Percentiles rank a stretch among this genome's conserved stretches.
phyloP scores from a whole-genome alignment of 2,329 filamentous ascomycete species.

The Sarocladium brachiariae region DNA sequence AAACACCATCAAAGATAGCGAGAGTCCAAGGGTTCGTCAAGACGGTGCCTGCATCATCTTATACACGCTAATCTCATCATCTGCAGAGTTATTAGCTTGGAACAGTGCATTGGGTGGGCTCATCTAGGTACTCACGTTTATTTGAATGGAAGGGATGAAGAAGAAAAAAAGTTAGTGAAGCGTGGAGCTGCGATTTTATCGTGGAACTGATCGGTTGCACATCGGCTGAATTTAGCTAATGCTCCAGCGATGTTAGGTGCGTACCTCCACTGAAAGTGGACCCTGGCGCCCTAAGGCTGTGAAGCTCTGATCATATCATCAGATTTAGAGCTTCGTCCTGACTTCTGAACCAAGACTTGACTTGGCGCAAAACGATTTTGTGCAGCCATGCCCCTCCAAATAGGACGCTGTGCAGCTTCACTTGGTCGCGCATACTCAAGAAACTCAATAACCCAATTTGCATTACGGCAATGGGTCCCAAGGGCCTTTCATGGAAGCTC shows the following conservation, averaged over 20 bases:
- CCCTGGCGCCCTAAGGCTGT: neutral
- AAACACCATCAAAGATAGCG: conserved; percentile 60
- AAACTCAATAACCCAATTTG: conserved; percentile 10
- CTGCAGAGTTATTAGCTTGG: conserved; percentile 41
- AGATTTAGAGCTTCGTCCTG: neutral
- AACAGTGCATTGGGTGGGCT: neutral
- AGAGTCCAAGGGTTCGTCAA: conserved; percentile 70
- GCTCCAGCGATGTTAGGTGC: neutral
- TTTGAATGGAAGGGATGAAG: conserved; percentile 94
- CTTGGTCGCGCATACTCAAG: conserved; percentile 14
- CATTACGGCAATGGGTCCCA: conserved; percentile 14
- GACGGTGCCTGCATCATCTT: conserved; percentile 72
- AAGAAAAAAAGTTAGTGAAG: conserved; percentile 28
- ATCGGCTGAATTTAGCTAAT: conserved; percentile 11
- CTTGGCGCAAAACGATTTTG: conserved; percentile 4
- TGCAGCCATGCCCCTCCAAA: conserved; percentile 19
- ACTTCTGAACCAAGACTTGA: neutral
- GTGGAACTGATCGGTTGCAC: conserved; percentile 14
- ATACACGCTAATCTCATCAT: conserved; percentile 99
- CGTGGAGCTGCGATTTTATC: conserved; percentile 30
- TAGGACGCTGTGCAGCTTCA: conserved; percentile 18
- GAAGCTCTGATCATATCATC: neutral
- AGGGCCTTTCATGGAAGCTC: conserved; percentile 19
- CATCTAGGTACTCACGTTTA: conserved; percentile 62
- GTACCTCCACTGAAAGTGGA: conserved; percentile 9